Conservation (phyloP, 1,284 basidiomycete species). For the Malassezia restricta region DNA sequence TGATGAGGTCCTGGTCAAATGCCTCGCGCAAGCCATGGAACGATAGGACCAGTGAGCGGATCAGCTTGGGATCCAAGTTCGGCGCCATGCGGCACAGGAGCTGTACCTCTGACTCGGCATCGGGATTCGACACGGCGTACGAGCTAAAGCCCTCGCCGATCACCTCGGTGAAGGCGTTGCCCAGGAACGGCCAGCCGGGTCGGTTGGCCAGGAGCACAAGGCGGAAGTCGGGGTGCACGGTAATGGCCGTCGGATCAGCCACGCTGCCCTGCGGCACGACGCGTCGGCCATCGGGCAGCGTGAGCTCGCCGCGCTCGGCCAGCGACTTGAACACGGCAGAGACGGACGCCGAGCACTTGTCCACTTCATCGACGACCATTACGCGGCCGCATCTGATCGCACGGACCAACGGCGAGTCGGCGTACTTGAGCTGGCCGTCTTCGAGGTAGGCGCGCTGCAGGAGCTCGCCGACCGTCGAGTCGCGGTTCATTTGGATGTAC, state of each 20-base stretch:
- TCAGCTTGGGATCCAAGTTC: constrained; percentile 24
- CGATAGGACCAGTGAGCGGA: constrained; percentile 40
- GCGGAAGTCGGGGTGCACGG: constrained; percentile 45
- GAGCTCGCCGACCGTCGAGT: constrained; percentile 38
- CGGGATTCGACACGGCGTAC: constrained; percentile 46
- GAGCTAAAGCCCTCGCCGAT: constrained; percentile 45
- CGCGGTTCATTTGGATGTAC: constrained; percentile 47
- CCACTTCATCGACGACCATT: constrained; percentile 47
- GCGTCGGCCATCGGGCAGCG: constrained; percentile 43
- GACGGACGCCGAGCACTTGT: constrained; percentile 46
- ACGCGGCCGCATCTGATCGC: constrained; percentile 44
- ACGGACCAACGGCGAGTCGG: constrained; percentile 45
- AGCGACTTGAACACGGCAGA: constrained; percentile 46
- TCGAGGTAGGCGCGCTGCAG: constrained; percentile 43
- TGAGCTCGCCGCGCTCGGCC: constrained; percentile 45
- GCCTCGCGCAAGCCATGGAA: constrained; percentile 46
- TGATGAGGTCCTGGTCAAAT: constrained; percentile 41
- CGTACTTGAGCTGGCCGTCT: constrained; percentile 39
- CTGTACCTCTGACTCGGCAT: constrained; percentile 40
- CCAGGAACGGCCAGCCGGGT: constrained; percentile 44
- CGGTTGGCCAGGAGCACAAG: constrained; percentile 47
- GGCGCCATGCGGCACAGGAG: constrained; percentile 45
- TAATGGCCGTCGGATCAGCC: constrained; percentile 20
- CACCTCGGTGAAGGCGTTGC: constrained; percentile 44
- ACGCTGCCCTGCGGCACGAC: constrained; percentile 24